These are phyloP conservation scores for Trypanosoma caninum DNA, from an alignment of 208 protist species.

Conservation along the genomic window DNA sequence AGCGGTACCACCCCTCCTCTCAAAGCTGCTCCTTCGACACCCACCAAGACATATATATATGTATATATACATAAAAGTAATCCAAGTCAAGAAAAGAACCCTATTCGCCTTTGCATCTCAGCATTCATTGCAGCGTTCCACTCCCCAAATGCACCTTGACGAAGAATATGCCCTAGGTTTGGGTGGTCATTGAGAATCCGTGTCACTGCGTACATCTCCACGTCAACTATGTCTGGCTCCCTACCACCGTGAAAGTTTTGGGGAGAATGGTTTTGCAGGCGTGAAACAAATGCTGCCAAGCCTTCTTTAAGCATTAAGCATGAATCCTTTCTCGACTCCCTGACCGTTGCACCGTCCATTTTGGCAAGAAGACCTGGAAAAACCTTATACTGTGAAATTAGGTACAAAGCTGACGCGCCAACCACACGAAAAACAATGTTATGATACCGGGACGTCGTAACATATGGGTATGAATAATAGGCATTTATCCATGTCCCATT, in stretches of 20 bases:
- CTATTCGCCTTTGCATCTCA: slow-evolving; percentile 26
- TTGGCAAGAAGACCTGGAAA: slow-evolving; percentile 21
- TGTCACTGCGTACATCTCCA: slow-evolving; percentile 81
- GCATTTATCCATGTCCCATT: slow-evolving; percentile 64
- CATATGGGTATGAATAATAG: slow-evolving; percentile 47
- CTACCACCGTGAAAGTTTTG: slow-evolving; percentile 60
- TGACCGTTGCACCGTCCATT: background rate
- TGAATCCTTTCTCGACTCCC: slow-evolving; percentile 1
- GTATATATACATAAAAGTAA: no score
- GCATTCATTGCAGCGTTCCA: slow-evolving; percentile 61
- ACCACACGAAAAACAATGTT: slow-evolving; percentile 54
- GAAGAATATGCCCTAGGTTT: slow-evolving; percentile 32
- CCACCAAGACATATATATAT: no score
- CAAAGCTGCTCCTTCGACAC: no score
- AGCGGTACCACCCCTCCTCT: no score
- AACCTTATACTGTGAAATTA: slow-evolving; percentile 58
- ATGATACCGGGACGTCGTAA: slow-evolving; percentile 51
- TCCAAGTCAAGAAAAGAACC: background rate
- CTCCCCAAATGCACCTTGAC: slow-evolving; percentile 43
- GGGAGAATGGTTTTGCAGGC: slow-evolving; percentile 3
- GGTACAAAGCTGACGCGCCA: slow-evolving; percentile 47
- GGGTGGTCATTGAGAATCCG: slow-evolving; percentile 58
- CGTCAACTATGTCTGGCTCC: slow-evolving; percentile 63
- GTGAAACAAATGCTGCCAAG: slow-evolving; percentile 40
- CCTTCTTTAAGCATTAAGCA: slow-evolving; percentile 47